phyloP scores from a whole-genome alignment of 1,284 basidiomycete genomes.

The Ceratobasidium sp. region DNA sequence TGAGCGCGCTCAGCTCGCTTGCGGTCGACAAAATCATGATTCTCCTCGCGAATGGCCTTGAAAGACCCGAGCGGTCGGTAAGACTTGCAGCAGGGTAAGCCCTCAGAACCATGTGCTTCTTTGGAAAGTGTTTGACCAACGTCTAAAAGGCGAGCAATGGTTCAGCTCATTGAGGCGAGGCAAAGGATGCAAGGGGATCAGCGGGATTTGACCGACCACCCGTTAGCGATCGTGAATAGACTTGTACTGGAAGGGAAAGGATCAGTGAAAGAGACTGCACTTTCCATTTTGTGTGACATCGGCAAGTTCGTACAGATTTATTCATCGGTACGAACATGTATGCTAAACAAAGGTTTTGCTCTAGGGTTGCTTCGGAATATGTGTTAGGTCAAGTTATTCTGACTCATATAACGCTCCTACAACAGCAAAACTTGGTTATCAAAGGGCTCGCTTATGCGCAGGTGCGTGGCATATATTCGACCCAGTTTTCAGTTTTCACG shows the following conservation, averaged over 20 bases:
- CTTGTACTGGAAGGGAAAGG: slow-evolving; percentile 28
- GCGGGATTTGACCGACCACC: slow-evolving; percentile 45
- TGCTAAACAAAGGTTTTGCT: slow-evolving; percentile 15
- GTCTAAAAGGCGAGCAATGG: slow-evolving; percentile 3
- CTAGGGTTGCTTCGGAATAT: slow-evolving; percentile 59
- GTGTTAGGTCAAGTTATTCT: slow-evolving; percentile 67
- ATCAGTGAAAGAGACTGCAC: slow-evolving; percentile 43
- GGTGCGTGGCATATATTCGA: slow-evolving; percentile 54
- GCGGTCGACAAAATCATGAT: slow-evolving; percentile 13
- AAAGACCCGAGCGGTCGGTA: slow-evolving; percentile 26
- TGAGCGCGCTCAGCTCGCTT: background rate
- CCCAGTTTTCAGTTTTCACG: slow-evolving; percentile 15
- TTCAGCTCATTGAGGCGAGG: background rate
- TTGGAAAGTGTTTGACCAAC: background rate
- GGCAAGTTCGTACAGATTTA: slow-evolving; percentile 61
- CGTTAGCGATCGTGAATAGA: slow-evolving; percentile 47
- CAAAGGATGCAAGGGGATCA: background rate
- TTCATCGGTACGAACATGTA: background rate
- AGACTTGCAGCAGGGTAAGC: slow-evolving; percentile 38
- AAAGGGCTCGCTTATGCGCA: slow-evolving; percentile 73
- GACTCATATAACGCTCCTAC: slow-evolving; percentile 71
- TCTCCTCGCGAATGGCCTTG: slow-evolving; percentile 24
- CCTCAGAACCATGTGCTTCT: background rate
- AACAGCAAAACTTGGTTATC: slow-evolving; percentile 67
- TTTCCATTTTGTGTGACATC: slow-evolving; percentile 62